Conservation (phyloP, 2,329 filamentous ascomycete genomes). For the Aspergillus transmontanensis region DNA sequence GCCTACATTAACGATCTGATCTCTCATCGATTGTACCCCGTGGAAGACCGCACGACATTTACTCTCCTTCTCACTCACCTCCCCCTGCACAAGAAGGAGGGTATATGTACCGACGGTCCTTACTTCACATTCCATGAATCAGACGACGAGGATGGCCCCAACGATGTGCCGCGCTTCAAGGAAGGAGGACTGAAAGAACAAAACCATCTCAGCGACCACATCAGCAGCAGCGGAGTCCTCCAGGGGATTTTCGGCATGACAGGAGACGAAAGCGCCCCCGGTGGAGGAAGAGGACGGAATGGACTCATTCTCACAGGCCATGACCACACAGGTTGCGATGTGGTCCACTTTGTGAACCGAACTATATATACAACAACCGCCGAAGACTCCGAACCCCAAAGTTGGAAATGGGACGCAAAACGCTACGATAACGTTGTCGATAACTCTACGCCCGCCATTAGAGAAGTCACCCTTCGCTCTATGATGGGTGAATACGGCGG, state of each 20-base stretch:
- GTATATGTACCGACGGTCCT: slow-evolving; percentile 81
- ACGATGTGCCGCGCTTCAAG: slow-evolving; percentile 38
- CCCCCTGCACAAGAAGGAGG: slow-evolving; percentile 79
- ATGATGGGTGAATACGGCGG: slow-evolving; percentile 99
- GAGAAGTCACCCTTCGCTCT: slow-evolving; percentile 90
- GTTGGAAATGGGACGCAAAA: slow-evolving; percentile 41
- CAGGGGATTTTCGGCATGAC: slow-evolving; percentile 82
- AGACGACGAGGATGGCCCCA: slow-evolving; percentile 63
- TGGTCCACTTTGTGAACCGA: slow-evolving; percentile 78
- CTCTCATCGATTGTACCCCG: slow-evolving; percentile 58
- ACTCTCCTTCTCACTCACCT: slow-evolving; percentile 91
- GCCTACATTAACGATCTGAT: slow-evolving; percentile 66
- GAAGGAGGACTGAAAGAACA: slow-evolving; percentile 71
- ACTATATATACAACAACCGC: slow-evolving; percentile 24
- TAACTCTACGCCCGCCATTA: slow-evolving; percentile 51
- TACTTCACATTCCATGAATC: slow-evolving; percentile 77
- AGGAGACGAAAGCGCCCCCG: slow-evolving; percentile 60
- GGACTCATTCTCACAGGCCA: slow-evolving; percentile 90
- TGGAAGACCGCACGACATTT: slow-evolving; percentile 66
- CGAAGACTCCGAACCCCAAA: slow-evolving; percentile 2
- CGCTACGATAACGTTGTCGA: slow-evolving; percentile 25
- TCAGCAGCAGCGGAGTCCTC: slow-evolving; percentile 70
- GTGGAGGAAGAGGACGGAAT: slow-evolving; percentile 65
- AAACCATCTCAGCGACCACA: slow-evolving; percentile 77
- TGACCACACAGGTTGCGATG: slow-evolving; percentile 93